Evolutionary conservation across 495 filamentous ascomycete species (phyloP), one percentile per base, ranked within the genome.

Genomic region (Echria macrotheca): DNA sequence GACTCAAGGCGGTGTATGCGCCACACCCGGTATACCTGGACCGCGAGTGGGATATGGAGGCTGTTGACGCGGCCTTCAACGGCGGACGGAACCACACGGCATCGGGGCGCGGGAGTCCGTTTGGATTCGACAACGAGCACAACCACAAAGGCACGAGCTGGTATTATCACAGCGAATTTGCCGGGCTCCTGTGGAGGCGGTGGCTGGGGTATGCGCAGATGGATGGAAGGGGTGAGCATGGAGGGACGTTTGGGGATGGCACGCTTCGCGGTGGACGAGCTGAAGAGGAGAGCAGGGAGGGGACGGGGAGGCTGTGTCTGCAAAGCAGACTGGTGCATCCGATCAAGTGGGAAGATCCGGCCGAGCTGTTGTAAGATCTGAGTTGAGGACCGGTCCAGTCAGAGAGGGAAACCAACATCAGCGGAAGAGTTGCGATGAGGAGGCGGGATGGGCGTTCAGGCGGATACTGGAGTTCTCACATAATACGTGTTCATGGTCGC

Each of bases 81-180:
- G 86, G 80, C 38, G 91, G 91, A 4, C 70, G 81, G 14, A 87
- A 94, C 55, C 87, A 87, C 37, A 84, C 82, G 0, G 77, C 81
- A 0, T 63, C 70, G 3, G 88, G 87, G 1, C 75, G 78, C 1
- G 76, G 86, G 24, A 84, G 84, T 6, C 81, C 80, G 22, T 82
- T 91, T 12, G 91, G 91, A 56, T 74, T 88, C 12, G 78, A 83
- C 23, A 79, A 86, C 26, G 91, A 96, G 68, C 88, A 96, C 59
- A 94, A 95, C 59, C 89, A 96, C 65, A 72, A 74, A 48, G 91
- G 91, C 2, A 85, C 82, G 8, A 96, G 78, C 11, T 98, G 93
- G 93, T 97, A 95, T 67, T 96, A 94, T 65, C 86, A 95, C 59
- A 86, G 86, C 17, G 86, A 86, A 7, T 95, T 94, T 60, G 79